These are phyloP conservation scores for Mrakiaceae sp. DNA, from an alignment of 1,284 basidiomycete species.

Conservation along the genomic window DNA sequence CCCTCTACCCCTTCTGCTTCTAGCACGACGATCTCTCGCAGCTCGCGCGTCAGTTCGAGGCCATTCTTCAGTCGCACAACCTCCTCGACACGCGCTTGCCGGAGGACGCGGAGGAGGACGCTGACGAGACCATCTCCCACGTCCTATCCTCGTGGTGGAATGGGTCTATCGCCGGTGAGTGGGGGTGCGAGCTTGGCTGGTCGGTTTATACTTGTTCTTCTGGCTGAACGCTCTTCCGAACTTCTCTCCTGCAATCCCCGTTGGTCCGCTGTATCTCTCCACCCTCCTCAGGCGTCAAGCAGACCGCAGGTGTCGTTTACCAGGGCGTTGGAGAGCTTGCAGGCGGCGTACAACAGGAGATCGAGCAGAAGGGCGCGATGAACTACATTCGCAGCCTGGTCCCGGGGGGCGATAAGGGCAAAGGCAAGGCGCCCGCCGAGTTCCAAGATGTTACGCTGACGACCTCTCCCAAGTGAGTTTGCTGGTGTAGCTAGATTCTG, in stretches of 20 bases:
- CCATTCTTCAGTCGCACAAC: neutral
- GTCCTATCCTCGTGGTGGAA: slow-evolving; percentile 9
- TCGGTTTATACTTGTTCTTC: too few relatives aligned
- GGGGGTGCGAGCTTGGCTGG: too few relatives aligned
- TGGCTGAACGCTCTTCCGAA: too few relatives aligned
- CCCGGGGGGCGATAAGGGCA: too few relatives aligned
- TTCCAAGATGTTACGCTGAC: too few relatives aligned
- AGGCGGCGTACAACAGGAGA: neutral
- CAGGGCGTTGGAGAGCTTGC: slow-evolving; percentile 6
- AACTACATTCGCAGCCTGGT: too few relatives aligned
- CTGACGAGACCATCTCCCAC: neutral
- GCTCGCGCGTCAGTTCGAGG: slow-evolving; percentile 13
- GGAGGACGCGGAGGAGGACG: slow-evolving; percentile 2
- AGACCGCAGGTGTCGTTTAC: slow-evolving; percentile 13
- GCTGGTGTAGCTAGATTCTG: too few relatives aligned
- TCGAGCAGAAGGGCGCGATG: neutral
- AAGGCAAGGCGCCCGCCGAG: too few relatives aligned
- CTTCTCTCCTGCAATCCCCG: too few relatives aligned
- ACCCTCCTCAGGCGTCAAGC: slow-evolving; percentile 4
- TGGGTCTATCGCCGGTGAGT: too few relatives aligned
- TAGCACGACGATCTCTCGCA: slow-evolving; percentile 7
- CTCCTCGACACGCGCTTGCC: slow-evolving; percentile 14
- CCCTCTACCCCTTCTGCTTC: neutral
- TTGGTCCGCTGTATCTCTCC: neutral
- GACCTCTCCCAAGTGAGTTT: too few relatives aligned